Base-by-base conservation (phyloP, 352 stramenopile genomes). In the Globisporangium paddicum region DNA sequence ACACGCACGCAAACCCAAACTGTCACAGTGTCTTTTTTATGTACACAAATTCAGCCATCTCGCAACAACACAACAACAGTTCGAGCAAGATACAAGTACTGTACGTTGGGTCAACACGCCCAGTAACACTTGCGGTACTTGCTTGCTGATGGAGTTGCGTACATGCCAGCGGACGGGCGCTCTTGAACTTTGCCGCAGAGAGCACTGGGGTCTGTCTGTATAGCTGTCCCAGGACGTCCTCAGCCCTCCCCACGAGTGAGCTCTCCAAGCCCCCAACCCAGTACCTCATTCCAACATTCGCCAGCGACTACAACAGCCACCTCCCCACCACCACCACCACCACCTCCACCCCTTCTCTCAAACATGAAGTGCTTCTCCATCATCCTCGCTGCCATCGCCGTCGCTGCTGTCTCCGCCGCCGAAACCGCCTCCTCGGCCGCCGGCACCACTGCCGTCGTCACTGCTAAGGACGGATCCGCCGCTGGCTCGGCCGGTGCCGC, bases 301-400 rank as follows among this genome's bases (percentile, higher is more conserved):
- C 69, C 9, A 66, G 67, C 67, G 68, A 77, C 54, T 67, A 65
- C 63, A 67, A 64, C 44, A 63, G 5, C 19, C 56, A 72, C 63
- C 62, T 63, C 72, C 63, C 60, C 51, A 44, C 38, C 47, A 54
- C 28, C 28, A 23, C 42, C 21, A 42, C 53, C 7, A 13, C 19
- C 19, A 42, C 30, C 35, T 32, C 13, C 42, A 26, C 25, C 11
- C 51, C 26, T 40, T 6, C 28, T 7, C 28, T 6, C 44, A 54
- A 52, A 48, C 58, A 74, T 77, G 70, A 74, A 77, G 64, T 50
- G 71, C 46, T 77, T 77, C 67, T 53, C 65, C 26, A 66, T 75
- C 67, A 58, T 75, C 55, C 64, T 69, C 68, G 64, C 67, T 73
- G 70, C 66, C 71, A 50, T 77, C 47, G 47, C 71, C 64, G 63